phyloP scores from a whole-genome alignment of 2,329 filamentous ascomycete species.

The Lithohypha guttulata region DNA sequence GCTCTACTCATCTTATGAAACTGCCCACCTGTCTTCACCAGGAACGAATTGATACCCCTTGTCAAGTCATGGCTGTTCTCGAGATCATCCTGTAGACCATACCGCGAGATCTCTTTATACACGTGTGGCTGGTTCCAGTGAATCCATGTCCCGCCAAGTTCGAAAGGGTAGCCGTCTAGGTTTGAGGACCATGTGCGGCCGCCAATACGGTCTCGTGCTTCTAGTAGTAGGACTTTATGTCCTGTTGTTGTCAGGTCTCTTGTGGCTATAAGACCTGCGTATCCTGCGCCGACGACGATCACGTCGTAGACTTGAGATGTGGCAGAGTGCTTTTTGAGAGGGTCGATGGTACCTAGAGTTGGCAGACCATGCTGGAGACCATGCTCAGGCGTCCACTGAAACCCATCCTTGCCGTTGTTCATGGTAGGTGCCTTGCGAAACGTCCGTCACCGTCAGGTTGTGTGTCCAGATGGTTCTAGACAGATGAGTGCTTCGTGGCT shows the following conservation, averaged over 20 bases:
- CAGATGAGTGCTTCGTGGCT: no score
- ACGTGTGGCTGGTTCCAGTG: slow-evolving; percentile 36
- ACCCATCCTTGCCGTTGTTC: slow-evolving; percentile 18
- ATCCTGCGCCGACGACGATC: slow-evolving; percentile 27
- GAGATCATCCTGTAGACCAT: slow-evolving; percentile 34
- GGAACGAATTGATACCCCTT: neutral
- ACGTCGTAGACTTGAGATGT: slow-evolving; percentile 5
- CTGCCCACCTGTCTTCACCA: neutral
- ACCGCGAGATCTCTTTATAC: slow-evolving; percentile 38
- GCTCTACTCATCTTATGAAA: neutral
- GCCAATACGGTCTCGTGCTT: slow-evolving; percentile 40
- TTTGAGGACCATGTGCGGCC: slow-evolving; percentile 39
- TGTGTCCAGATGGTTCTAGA: no score
- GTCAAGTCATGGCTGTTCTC: slow-evolving; percentile 29
- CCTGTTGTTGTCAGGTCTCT: slow-evolving; percentile 25
- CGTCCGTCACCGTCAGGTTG: no score
- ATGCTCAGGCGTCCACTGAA: slow-evolving; percentile 21
- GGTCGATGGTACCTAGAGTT: slow-evolving; percentile 20
- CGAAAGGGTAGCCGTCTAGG: slow-evolving; percentile 35
- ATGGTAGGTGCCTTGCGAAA: no score
- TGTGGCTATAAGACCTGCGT: slow-evolving; percentile 26
- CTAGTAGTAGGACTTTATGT: slow-evolving; percentile 34
- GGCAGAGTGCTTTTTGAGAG: slow-evolving; percentile 13
- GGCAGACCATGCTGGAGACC: slow-evolving; percentile 20
- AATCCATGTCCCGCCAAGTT: slow-evolving; percentile 43